Evolutionary conservation across 1,284 basidiomycete genomes (phyloP).

Genomic region (Entoloma clypeatum): DNA sequence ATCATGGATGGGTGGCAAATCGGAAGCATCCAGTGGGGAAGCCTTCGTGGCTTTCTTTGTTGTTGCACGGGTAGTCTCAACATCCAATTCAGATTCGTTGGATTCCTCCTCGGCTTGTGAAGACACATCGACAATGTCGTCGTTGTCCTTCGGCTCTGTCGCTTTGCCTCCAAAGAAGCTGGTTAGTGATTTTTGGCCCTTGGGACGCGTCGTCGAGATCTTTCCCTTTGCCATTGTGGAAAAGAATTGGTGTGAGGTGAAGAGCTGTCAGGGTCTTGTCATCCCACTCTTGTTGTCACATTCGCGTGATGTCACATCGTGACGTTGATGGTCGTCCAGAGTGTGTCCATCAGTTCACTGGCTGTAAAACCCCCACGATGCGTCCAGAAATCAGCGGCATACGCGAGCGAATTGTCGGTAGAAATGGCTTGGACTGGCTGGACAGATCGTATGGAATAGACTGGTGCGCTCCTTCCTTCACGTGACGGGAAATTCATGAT

Average conservation of each 20-base stretch:
- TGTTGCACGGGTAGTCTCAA: slow-evolving; percentile 32
- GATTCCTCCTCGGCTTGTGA: slow-evolving; percentile 17
- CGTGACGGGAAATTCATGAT: background rate
- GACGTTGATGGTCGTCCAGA: background rate
- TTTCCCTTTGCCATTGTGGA: slow-evolving; percentile 48
- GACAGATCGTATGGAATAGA: slow-evolving; percentile 38
- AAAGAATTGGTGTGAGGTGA: slow-evolving; percentile 12
- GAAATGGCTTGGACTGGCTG: slow-evolving; percentile 46
- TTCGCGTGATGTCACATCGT: slow-evolving; percentile 22
- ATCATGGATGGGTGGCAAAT: slow-evolving; percentile 78
- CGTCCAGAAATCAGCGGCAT: too few relatives aligned
- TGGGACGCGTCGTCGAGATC: slow-evolving; percentile 25
- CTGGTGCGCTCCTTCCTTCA: slow-evolving; percentile 38
- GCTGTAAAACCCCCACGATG: too few relatives aligned
- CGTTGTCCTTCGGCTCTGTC: slow-evolving; percentile 20
- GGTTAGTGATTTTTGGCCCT: slow-evolving; percentile 51
- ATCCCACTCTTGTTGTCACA: slow-evolving; percentile 15
- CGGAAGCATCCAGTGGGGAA: slow-evolving; percentile 52
- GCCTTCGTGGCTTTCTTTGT: slow-evolving; percentile 35
- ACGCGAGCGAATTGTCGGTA: slow-evolving; percentile 32
- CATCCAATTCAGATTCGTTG: slow-evolving; percentile 31
- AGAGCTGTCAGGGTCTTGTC: slow-evolving; percentile 1
- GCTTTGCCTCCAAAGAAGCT: slow-evolving; percentile 50
- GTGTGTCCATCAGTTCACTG: background rate
- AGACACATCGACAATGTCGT: slow-evolving; percentile 25